These are phyloP conservation scores for Kingdonia uniflora DNA, from an alignment of 164 flowering plant genomes.

Conservation along the genomic window DNA sequence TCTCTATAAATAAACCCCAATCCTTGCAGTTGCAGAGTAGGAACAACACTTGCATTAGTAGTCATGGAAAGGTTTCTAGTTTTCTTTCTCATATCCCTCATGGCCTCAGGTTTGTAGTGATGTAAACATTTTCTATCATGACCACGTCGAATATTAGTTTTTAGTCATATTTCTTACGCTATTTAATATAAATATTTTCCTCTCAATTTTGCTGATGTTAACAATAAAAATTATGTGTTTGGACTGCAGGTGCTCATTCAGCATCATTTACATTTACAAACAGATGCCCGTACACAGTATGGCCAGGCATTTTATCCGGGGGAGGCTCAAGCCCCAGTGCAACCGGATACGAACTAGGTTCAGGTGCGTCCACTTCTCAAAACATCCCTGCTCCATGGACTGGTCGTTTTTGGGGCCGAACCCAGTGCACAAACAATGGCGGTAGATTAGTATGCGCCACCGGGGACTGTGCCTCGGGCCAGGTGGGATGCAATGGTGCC, in stretches of 20 bases:
- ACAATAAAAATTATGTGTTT: too few relatives aligned
- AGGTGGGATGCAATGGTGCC: slow-evolving; percentile 51
- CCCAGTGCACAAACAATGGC: slow-evolving; percentile 46
- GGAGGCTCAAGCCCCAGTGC: slow-evolving; percentile 9
- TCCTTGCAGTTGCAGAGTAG: too few relatives aligned
- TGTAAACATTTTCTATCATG: too few relatives aligned
- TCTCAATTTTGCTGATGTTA: too few relatives aligned
- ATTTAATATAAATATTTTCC: too few relatives aligned
- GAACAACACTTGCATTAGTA: too few relatives aligned
- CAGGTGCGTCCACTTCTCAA: slow-evolving; percentile 5
- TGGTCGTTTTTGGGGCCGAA: slow-evolving; percentile 89
- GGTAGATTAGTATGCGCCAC: slow-evolving; percentile 65
- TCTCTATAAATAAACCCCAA: too few relatives aligned
- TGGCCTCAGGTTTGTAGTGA: too few relatives aligned
- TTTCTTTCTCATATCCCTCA: too few relatives aligned
- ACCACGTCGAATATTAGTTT: too few relatives aligned
- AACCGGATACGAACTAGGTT: slow-evolving; percentile 22
- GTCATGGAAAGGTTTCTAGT: too few relatives aligned
- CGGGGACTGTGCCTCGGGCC: slow-evolving; percentile 78
- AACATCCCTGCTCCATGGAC: slow-evolving; percentile 51
- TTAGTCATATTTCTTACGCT: too few relatives aligned
- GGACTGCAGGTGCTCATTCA: slow-evolving; percentile 6
- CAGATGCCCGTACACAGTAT: slow-evolving; percentile 24
- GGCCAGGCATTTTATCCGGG: slow-evolving; percentile 30
- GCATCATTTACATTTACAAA: slow-evolving; percentile 22